Evolutionary conservation across 768 basidiomycete genomes (phyloP).

Genomic region (Pluteus cervinus): DNA sequence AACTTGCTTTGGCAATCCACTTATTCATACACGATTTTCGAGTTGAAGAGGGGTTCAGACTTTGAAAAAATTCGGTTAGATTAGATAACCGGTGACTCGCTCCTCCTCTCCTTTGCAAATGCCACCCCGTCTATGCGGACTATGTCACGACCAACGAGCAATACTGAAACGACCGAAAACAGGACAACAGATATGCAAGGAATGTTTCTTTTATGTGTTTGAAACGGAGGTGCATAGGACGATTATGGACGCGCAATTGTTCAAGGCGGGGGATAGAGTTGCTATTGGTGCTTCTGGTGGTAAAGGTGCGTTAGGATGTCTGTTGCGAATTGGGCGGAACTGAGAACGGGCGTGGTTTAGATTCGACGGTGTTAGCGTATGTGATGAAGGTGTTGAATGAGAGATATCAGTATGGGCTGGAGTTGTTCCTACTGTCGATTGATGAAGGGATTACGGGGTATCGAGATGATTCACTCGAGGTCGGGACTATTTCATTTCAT

Average conservation of each 20-base stretch:
- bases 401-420: constrained; percentile 87
- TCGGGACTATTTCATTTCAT: constrained; percentile 19
- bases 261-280: constrained; percentile 85
- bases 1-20: too few species aligned
- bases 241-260: constrained; percentile 75
- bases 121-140: constrained; percentile 75
- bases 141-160: constrained; percentile 72
- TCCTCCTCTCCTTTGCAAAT: constrained; percentile 41
- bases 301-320: constrained; percentile 57
- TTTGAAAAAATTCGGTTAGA: too few species aligned
- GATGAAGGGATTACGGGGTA: constrained; percentile 99
- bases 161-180: constrained; percentile 96
- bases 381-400: constrained; percentile 96
- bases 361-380: constrained; percentile 96
- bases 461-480: constrained; percentile 95
- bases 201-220: constrained; percentile 95
- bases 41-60: too few species aligned
- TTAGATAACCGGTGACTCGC: too few species aligned
- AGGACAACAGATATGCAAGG: constrained; percentile 93
- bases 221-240: constrained; percentile 99
- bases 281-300: constrained; percentile 98
- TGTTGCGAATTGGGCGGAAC: not conserved
- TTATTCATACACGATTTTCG: too few species aligned
- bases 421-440: constrained; percentile 90
- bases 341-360: constrained; percentile 33